Evolutionary conservation across 257 asterid species (phyloP).

Genomic region (Gentiana macrophylla): DNA sequence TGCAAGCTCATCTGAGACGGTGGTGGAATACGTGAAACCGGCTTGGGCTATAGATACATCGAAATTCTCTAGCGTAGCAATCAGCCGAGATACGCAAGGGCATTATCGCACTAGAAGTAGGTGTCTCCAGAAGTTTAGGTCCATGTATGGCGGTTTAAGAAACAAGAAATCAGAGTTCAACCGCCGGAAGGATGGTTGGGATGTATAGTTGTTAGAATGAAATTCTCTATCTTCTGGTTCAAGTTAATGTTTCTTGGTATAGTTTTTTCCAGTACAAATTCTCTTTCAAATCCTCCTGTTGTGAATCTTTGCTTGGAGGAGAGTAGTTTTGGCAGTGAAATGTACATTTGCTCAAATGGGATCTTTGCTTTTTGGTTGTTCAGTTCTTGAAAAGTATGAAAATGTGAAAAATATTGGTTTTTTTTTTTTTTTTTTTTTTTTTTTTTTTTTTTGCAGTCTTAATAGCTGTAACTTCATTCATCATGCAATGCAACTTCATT

Average conservation of each 20-base stretch:
- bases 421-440: too few relatives aligned
- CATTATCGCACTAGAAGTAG: conserved; percentile 62
- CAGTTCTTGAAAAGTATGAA: background rate
- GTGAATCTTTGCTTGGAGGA: conserved; percentile 28
- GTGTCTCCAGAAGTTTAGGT: conserved; percentile 45
- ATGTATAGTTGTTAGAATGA: conserved; percentile 39
- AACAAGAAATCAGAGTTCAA: conserved; percentile 47
- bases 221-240: conserved; percentile 12
- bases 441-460: too few relatives aligned
- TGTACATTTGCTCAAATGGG: conserved; percentile 32
- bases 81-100: conserved; percentile 58
- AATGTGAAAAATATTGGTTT: too few relatives aligned
- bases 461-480: too few relatives aligned
- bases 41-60: conserved; percentile 76
- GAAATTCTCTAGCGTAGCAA: conserved; percentile 76
- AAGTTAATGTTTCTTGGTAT: conserved; percentile 12
- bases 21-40: conserved; percentile 71
- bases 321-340: conserved; percentile 24
- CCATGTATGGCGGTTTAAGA: conserved; percentile 59
- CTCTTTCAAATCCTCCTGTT: conserved; percentile 18
- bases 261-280: conserved; percentile 8
- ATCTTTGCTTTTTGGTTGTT: conserved; percentile 7
- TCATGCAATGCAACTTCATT: too few relatives aligned
- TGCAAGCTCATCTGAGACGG: conserved; percentile 40
- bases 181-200: conserved; percentile 89